Evolutionary conservation across 1,284 basidiomycete species (phyloP).

Genomic region (Ceratobasidium theobromae): DNA sequence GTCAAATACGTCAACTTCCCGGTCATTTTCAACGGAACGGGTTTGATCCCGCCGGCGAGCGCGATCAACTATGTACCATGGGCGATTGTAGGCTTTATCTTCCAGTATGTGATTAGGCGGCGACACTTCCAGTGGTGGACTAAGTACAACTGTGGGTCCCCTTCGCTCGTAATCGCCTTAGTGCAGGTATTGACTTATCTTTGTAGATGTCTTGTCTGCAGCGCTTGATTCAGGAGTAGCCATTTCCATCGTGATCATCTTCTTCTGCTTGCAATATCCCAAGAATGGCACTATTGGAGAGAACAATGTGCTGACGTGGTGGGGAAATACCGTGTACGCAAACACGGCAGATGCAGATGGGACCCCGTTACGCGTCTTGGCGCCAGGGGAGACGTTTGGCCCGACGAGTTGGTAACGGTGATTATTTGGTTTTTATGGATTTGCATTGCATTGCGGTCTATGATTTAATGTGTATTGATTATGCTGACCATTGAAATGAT

Average conservation of each 20-base stretch:
- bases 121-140: slow-evolving; percentile 40
- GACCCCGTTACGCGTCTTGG: slow-evolving; percentile 46
- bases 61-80: slow-evolving; percentile 57
- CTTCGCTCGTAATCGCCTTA: slow-evolving; percentile 44
- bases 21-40: slow-evolving; percentile 51
- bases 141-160: slow-evolving; percentile 39
- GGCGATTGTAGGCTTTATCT: slow-evolving; percentile 52
- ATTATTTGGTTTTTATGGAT: no score
- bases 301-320: slow-evolving; percentile 51
- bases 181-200: slow-evolving; percentile 54
- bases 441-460: no score
- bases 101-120: slow-evolving; percentile 44
- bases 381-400: slow-evolving; percentile 48
- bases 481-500: no score
- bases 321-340: slow-evolving; percentile 54
- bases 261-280: slow-evolving; percentile 60
- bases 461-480: no score
- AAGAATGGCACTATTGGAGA: slow-evolving; percentile 54
- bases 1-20: slow-evolving; percentile 53
- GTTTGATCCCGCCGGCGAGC: slow-evolving; percentile 52
- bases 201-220: slow-evolving; percentile 55
- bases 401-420: slow-evolving; percentile 30
- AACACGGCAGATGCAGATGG: slow-evolving; percentile 48
- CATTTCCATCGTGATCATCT: slow-evolving; percentile 58
- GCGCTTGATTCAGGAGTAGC: slow-evolving; percentile 63